These are phyloP conservation scores for Penicillium fimorum DNA, from an alignment of 495 filamentous ascomycete genomes.

Conservation along the genomic window DNA sequence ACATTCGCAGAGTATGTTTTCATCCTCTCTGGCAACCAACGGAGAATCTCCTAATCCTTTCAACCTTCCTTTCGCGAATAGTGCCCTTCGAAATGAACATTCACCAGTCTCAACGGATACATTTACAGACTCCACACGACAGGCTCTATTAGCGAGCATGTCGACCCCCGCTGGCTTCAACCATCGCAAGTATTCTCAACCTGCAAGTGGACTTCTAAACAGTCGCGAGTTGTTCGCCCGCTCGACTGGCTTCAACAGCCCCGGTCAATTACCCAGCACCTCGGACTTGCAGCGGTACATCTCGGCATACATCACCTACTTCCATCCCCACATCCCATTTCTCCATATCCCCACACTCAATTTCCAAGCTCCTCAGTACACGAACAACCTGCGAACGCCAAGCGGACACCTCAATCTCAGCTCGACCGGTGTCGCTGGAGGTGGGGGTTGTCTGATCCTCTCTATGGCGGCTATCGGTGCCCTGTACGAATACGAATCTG, in stretches of 20 bases:
- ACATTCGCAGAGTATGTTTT: conserved; percentile 57
- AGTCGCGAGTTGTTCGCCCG: conserved; percentile 46
- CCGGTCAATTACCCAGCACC: conserved; percentile 75
- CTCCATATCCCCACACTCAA: conserved; percentile 88
- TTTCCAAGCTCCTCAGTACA: conserved; percentile 75
- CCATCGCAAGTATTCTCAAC: conserved; percentile 74
- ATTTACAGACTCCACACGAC: conserved; percentile 91
- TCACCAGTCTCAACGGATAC: conserved; percentile 67
- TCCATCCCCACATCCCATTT: conserved; percentile 93
- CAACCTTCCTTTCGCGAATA: conserved; percentile 51
- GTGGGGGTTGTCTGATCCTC: conserved; percentile 85
- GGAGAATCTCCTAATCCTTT: conserved; percentile 56
- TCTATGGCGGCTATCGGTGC: conserved; percentile 97
- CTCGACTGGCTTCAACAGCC: conserved; percentile 45
- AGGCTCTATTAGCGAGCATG: conserved; percentile 78
- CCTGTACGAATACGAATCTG: conserved; percentile 83
- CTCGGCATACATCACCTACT: conserved; percentile 86
- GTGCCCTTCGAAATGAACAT: conserved; percentile 61
- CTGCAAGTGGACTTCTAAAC: conserved; percentile 52
- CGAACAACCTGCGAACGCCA: conserved; percentile 54
- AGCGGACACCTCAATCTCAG: conserved; percentile 55
- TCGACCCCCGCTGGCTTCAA: conserved; percentile 73
- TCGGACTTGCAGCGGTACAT: conserved; percentile 90
- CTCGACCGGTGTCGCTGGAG: conserved; percentile 67
- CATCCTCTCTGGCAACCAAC: conserved; percentile 55